Conservation (phyloP, 2,329 filamentous ascomycete species). For the Cladosporium halotolerans region DNA sequence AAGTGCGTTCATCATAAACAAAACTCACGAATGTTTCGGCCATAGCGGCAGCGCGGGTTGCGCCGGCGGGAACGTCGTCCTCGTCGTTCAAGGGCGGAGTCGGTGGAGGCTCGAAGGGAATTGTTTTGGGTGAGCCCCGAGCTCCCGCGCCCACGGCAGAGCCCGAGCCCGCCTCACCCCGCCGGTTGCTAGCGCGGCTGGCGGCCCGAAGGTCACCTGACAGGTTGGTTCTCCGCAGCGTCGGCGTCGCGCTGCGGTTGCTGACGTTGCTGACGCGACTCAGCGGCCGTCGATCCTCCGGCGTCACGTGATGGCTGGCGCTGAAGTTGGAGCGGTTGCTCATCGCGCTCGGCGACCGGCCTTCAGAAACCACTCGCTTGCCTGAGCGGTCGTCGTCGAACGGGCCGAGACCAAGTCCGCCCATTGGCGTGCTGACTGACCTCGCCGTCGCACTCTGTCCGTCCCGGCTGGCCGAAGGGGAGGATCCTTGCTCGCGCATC, state of each 20-base stretch:
- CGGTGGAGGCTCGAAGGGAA: slow-evolving; percentile 37
- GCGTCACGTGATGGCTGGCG: slow-evolving; percentile 34
- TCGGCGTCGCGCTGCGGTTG: slow-evolving; percentile 56
- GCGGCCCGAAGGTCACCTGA: slow-evolving; percentile 72
- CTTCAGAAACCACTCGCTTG: slow-evolving; percentile 23
- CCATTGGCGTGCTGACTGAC: slow-evolving; percentile 24
- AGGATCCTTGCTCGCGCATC: slow-evolving; percentile 30
- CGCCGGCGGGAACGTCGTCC: slow-evolving; percentile 80
- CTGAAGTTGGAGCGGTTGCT: slow-evolving; percentile 41
- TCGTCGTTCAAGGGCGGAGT: slow-evolving; percentile 56
- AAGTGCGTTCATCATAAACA: slow-evolving; percentile 38
- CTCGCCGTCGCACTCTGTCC: slow-evolving; percentile 9
- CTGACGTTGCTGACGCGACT: slow-evolving; percentile 53
- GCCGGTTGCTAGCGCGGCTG: slow-evolving; percentile 44
- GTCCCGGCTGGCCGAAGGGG: background rate
- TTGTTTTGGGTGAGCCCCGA: slow-evolving; percentile 31
- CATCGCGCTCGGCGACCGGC: slow-evolving; percentile 36
- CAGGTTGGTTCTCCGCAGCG: slow-evolving; percentile 62
- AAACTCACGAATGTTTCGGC: slow-evolving; percentile 85
- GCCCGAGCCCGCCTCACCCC: slow-evolving; percentile 41
- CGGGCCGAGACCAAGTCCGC: slow-evolving; percentile 31
- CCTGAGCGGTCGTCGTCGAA: slow-evolving; percentile 39
- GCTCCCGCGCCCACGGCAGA: slow-evolving; percentile 27
- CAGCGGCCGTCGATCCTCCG: slow-evolving; percentile 52
- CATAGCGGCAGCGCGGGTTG: slow-evolving; percentile 78